Conservation (phyloP, 192 early-diverging fungal genomes). For the Globomyces pollinis-pini region DNA sequence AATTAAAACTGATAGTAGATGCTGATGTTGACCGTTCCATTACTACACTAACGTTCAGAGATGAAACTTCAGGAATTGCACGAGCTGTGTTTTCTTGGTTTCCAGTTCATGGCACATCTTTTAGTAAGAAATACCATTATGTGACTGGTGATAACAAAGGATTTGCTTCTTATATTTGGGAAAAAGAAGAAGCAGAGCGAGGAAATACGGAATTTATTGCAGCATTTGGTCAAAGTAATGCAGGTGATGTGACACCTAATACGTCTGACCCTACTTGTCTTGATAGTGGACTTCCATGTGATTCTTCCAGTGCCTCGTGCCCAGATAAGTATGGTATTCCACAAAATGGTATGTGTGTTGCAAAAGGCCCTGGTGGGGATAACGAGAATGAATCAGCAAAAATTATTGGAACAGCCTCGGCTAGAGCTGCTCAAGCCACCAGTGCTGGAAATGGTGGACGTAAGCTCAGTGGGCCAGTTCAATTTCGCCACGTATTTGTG, state of each 20-base stretch:
- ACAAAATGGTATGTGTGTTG: slow-evolving; percentile 25
- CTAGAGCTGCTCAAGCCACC: slow-evolving; percentile 1
- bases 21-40: slow-evolving; percentile 27
- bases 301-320: slow-evolving; percentile 29
- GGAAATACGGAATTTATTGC: slow-evolving; percentile 26
- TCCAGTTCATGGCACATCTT: slow-evolving; percentile 36
- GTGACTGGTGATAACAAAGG: slow-evolving; percentile 47
- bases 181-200: slow-evolving; percentile 8
- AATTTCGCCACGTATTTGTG: slow-evolving; percentile 37
- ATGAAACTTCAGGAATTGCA: background rate
- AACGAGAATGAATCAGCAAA: slow-evolving; percentile 26
- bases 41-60: slow-evolving; percentile 8
- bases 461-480: background rate
- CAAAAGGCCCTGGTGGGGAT: slow-evolving; percentile 32
- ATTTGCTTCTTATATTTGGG: slow-evolving; percentile 30
- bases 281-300: slow-evolving; percentile 37
- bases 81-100: slow-evolving; percentile 31
- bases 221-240: slow-evolving; percentile 39
- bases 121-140: slow-evolving; percentile 22
- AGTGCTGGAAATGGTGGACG: no score
- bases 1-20: background rate
- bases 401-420: slow-evolving; percentile 31
- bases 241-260: slow-evolving; percentile 40
- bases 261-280: slow-evolving; percentile 21
- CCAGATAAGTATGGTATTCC: slow-evolving; percentile 12